phyloP scores from a whole-genome alignment of 768 basidiomycete species.

The Lyophyllum shimeji region DNA sequence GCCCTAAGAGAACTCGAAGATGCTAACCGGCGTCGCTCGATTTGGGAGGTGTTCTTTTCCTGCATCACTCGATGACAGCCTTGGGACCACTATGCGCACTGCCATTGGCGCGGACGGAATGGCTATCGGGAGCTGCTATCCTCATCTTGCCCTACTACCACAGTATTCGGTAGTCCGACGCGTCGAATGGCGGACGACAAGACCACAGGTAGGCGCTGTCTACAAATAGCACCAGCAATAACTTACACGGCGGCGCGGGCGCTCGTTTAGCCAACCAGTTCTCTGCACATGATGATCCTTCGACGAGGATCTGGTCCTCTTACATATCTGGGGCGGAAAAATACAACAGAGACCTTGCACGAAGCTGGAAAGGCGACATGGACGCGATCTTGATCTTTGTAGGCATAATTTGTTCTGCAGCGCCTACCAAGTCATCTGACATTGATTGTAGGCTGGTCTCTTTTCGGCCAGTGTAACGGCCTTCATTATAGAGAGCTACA shows the following conservation, averaged over 20 bases:
- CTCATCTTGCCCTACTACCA: not conserved
- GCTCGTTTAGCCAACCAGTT: not conserved
- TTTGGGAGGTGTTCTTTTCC: not conserved
- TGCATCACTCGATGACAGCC: not conserved
- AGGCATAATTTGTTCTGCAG: constrained; percentile 3
- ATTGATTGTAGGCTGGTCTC: constrained; percentile 31
- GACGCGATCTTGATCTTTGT: constrained; percentile 41
- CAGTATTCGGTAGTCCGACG: not conserved
- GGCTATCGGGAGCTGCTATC: not conserved
- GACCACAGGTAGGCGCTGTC: not conserved
- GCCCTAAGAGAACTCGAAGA: not conserved
- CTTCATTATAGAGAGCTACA: constrained; percentile 39
- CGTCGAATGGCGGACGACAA: constrained; percentile 4
- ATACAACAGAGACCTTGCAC: constrained; percentile 28
- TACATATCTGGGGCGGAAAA: constrained; percentile 35
- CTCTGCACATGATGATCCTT: constrained; percentile 31
- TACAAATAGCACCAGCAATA: not conserved
- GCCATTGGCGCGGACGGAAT: no score
- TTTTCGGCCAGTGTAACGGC: constrained; percentile 40
- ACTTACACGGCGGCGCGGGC: no score
- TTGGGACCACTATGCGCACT: not conserved
- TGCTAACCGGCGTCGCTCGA: not conserved
- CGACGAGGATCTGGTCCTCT: constrained; percentile 36
- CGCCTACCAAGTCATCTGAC: not conserved
- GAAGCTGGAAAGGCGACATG: constrained; percentile 42